Evolutionary conservation across 23 red algal species (phyloP).

Genomic region (Gracilaria domingensis): DNA sequence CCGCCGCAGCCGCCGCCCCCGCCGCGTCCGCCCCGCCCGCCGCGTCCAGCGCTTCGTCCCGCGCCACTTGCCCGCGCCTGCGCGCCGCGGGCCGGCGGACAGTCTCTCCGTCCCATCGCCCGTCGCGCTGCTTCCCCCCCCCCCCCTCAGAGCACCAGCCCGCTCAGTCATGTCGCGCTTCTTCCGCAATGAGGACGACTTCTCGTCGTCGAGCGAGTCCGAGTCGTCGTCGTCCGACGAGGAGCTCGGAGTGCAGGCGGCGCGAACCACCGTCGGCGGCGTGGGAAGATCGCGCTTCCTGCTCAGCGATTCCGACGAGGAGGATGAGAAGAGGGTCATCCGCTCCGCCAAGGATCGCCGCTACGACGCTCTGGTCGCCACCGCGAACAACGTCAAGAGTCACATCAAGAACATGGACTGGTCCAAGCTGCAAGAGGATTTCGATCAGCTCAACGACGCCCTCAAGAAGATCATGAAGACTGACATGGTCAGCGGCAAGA

Average conservation of each 20-base stretch:
- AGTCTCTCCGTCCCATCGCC: no score
- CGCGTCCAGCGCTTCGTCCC: no score
- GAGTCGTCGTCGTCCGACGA: slow-evolving; percentile 60
- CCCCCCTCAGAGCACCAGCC: not conserved
- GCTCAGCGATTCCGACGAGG: slow-evolving; percentile 87
- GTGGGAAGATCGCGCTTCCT: slow-evolving; percentile 60
- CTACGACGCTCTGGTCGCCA: slow-evolving; percentile 78
- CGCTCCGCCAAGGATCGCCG: slow-evolving; percentile 83
- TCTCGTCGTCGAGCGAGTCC: slow-evolving; percentile 58
- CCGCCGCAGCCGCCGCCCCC: no score
- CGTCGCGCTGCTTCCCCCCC: no score
- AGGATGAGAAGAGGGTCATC: slow-evolving; percentile 85
- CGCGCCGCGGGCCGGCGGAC: no score
- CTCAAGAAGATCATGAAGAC: slow-evolving; percentile 78
- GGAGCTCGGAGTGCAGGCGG: slow-evolving; percentile 11
- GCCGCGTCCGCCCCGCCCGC: no score
- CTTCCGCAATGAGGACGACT: slow-evolving; percentile 69
- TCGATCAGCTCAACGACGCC: slow-evolving; percentile 85
- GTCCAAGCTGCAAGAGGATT: slow-evolving; percentile 85
- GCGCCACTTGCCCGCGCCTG: no score
- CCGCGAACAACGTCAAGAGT: slow-evolving; percentile 74
- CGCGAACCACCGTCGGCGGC: slow-evolving; percentile 51
- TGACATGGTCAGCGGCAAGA: slow-evolving; percentile 71
- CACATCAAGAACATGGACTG: slow-evolving; percentile 97
- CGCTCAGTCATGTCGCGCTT: slow-evolving; percentile 61